Percentiles rank a stretch among this genome's conserved stretches.
phyloP scores from a whole-genome alignment of 805 yeast species.

The Cyberlindnera mrakii region DNA sequence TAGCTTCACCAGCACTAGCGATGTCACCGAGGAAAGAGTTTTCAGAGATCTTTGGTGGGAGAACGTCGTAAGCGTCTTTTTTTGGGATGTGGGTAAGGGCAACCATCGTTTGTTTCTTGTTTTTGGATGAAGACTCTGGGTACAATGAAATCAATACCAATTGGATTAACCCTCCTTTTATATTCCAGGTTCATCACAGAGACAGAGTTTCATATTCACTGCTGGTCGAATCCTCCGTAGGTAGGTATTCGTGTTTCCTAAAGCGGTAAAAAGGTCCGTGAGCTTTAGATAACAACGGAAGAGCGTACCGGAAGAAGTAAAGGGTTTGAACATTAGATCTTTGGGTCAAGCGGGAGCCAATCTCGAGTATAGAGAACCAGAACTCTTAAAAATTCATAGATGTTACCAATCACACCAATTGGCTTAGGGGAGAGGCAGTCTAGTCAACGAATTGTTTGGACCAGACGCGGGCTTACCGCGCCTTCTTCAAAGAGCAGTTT shows the following conservation, averaged over 20 bases:
- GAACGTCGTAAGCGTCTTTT: slow-evolving; percentile 46
- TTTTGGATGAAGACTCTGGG: neutral
- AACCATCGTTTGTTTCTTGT: slow-evolving; percentile 30
- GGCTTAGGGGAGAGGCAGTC: no score
- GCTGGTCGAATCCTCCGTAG: no score
- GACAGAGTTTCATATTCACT: neutral
- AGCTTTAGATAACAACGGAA: neutral
- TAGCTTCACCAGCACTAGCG: slow-evolving; percentile 50
- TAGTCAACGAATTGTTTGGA: no score
- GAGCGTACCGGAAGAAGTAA: no score
- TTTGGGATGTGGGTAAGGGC: slow-evolving; percentile 50
- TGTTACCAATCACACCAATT: no score
- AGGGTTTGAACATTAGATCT: no score
- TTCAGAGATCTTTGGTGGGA: slow-evolving; percentile 57
- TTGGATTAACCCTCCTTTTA: neutral
- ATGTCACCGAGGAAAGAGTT: slow-evolving; percentile 65
- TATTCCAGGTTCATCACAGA: neutral
- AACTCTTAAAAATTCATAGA: no score
- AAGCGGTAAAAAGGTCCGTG: slow-evolving; percentile 1
- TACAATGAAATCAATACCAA: neutral
- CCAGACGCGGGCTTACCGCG: no score
- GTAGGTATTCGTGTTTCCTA: neutral
- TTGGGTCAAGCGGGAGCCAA: no score
- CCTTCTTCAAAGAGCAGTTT: no score
- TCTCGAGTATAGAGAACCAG: no score